Conservation (phyloP, 495 filamentous ascomycete genomes). For the Hyaloscypha finlandica region DNA sequence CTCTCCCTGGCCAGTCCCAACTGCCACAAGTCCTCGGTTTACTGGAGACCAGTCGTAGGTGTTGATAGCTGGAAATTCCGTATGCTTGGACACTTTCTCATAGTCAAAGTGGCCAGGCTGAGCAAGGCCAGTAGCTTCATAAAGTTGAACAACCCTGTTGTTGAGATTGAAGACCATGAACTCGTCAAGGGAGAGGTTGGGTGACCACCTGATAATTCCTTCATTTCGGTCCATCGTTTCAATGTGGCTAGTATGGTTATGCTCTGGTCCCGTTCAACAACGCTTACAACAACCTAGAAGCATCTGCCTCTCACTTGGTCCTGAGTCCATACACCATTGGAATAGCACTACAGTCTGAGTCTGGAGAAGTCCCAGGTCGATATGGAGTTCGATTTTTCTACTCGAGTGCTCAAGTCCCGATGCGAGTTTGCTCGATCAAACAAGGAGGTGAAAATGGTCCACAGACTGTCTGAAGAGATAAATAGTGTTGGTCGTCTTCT, state of each 20-base stretch:
- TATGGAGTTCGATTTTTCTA: too few relatives aligned
- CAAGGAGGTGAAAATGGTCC: too few relatives aligned
- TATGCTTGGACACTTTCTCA: slow-evolving; percentile 68
- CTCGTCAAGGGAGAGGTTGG: slow-evolving; percentile 62
- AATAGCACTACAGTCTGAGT: not conserved
- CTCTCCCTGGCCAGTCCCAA: slow-evolving; percentile 83
- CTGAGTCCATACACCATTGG: not conserved
- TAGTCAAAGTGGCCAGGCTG: slow-evolving; percentile 59
- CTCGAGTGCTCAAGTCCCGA: too few relatives aligned
- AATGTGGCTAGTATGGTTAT: not conserved
- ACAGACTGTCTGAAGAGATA: too few relatives aligned
- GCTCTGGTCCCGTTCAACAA: not conserved
- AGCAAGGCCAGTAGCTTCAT: slow-evolving; percentile 65
- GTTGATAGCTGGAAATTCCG: slow-evolving; percentile 80
- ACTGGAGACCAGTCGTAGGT: slow-evolving; percentile 95
- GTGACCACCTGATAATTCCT: slow-evolving; percentile 82
- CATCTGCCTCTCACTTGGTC: not conserved
- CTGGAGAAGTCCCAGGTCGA: too few relatives aligned
- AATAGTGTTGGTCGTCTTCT: too few relatives aligned
- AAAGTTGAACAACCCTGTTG: slow-evolving; percentile 76
- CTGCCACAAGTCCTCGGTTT: slow-evolving; percentile 67
- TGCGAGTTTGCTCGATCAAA: too few relatives aligned
- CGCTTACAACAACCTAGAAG: not conserved
- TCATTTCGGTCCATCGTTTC: slow-evolving; percentile 52
- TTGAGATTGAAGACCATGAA: slow-evolving; percentile 87